Percentiles rank a stretch among this genome's conserved stretches.
phyloP scores from a whole-genome alignment of 768 basidiomycete species.

The Mycena rosella region DNA sequence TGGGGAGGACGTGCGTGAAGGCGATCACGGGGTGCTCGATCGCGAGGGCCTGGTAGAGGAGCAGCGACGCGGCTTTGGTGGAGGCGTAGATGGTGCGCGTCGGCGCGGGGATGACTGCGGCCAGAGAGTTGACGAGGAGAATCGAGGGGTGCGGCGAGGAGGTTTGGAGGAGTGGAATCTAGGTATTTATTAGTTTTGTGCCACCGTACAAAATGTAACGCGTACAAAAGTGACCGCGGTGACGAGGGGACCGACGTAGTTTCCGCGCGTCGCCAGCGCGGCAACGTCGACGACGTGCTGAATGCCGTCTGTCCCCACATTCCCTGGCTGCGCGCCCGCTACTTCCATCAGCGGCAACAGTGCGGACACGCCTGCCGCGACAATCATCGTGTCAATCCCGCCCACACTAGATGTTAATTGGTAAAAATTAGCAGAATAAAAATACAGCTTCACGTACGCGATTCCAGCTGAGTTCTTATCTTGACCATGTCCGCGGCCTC shows the following conservation, averaged over 20 bases:
- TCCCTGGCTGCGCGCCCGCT: conserved; percentile 63
- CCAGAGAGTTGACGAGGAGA: conserved; percentile 83
- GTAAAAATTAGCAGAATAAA: background rate
- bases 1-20: conserved; percentile 74
- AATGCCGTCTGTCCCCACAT: conserved; percentile 62
- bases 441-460: conserved; percentile 57
- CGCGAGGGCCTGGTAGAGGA: conserved; percentile 82
- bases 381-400: conserved; percentile 86
- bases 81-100: conserved; percentile 87
- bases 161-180: conserved; percentile 83
- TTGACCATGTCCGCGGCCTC: conserved; percentile 74
- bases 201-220: background rate
- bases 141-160: conserved; percentile 79
- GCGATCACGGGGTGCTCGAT: conserved; percentile 81
- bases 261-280: conserved; percentile 67
- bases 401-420: conserved; percentile 68
- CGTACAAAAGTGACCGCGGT: conserved; percentile 80
- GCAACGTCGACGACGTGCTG: conserved; percentile 70
- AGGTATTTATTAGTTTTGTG: background rate
- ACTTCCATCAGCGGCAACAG: conserved; percentile 80
- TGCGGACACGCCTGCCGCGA: conserved; percentile 88
- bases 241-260: conserved; percentile 78
- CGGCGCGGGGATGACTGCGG: conserved; percentile 85
- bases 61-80: conserved; percentile 83
- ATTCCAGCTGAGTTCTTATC: conserved; percentile 64